These are phyloP conservation scores for Suillus paluster DNA, from an alignment of 768 basidiomycete species.

Conservation along the genomic window DNA sequence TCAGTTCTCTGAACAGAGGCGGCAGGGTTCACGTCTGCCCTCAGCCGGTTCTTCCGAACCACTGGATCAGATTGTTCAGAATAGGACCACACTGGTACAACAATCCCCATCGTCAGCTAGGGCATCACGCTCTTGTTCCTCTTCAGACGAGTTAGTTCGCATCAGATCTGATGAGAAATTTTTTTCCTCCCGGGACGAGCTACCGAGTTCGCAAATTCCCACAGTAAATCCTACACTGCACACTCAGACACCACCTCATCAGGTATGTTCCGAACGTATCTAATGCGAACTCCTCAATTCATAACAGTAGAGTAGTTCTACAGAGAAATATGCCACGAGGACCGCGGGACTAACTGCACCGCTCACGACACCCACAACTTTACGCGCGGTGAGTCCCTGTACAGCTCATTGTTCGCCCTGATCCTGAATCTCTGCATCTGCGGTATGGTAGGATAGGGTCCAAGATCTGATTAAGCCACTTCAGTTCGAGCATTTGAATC, in stretches of 20 bases:
- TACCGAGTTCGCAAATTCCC: neutral
- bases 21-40: neutral
- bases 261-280: neutral
- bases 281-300: neutral
- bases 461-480: conserved; percentile 15
- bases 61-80: neutral
- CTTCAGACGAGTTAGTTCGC: neutral
- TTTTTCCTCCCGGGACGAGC: neutral
- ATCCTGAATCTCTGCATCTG: neutral
- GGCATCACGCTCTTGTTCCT: neutral
- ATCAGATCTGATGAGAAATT: neutral
- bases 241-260: neutral
- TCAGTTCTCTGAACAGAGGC: neutral
- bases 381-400: neutral
- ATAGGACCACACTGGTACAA: too few relatives aligned
- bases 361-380: neutral
- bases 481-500: conserved; percentile 30
- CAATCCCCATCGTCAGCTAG: too few relatives aligned
- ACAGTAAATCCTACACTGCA: too few relatives aligned
- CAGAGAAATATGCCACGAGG: neutral
- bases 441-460: neutral
- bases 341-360: neutral
- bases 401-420: too few relatives aligned
- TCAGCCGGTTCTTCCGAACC: neutral
- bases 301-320: neutral